phyloP scores from a whole-genome alignment of 2,329 filamentous ascomycete genomes.

The Lecanosticta acicola region DNA sequence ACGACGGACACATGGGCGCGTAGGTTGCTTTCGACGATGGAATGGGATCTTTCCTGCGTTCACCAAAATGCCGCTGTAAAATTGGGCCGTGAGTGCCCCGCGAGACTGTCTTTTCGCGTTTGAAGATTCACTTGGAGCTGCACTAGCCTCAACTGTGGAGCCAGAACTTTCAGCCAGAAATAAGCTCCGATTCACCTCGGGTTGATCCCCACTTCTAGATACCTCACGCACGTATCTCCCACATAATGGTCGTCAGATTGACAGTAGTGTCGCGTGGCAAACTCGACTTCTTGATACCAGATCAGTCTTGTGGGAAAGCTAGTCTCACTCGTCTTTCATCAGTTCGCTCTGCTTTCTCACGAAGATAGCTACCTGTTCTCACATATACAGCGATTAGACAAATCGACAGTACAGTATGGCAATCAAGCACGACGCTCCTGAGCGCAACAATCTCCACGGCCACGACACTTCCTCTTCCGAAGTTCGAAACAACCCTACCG shows the following conservation, averaged over 20 bases:
- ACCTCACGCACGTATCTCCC: not conserved
- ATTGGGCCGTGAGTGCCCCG: no score
- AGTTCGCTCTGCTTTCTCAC: no score
- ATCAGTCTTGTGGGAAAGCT: no score
- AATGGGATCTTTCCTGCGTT: not conserved
- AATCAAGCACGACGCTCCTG: conserved; percentile 22
- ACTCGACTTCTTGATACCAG: not conserved
- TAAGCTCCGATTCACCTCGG: no score
- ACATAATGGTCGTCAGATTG: not conserved
- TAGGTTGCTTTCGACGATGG: no score
- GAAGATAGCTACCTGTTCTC: no score
- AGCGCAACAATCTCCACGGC: conserved; percentile 17
- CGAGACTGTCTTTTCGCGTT: no score
- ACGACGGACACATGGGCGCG: conserved; percentile 7
- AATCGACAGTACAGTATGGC: no score
- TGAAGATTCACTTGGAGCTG: not conserved
- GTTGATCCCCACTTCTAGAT: not conserved
- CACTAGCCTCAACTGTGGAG: no score
- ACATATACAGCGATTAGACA: no score
- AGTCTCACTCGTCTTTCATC: no score
- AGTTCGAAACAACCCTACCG: conserved; percentile 19
- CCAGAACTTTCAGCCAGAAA: not conserved
- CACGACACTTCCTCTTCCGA: conserved; percentile 21
- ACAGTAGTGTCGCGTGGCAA: not conserved
- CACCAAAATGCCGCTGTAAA: no score